Percentiles rank a stretch among this genome's conserved stretches.
phyloP scores from a whole-genome alignment of 129 eudicot species.

The Lactuca sativa region DNA sequence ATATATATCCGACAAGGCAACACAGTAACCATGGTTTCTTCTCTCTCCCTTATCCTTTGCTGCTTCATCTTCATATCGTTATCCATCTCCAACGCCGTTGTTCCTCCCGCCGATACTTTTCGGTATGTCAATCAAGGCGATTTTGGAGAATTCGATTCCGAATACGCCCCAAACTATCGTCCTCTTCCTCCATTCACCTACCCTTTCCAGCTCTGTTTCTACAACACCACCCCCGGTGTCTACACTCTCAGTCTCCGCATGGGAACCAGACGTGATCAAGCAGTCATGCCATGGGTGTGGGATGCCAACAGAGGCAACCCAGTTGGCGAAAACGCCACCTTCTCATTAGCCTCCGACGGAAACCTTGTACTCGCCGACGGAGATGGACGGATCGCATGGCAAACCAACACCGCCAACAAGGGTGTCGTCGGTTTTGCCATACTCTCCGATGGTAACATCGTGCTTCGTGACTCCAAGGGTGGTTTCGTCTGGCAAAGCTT shows the following conservation, averaged over 20 bases:
- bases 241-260: slow-evolving; percentile 40
- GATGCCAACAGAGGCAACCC: slow-evolving; percentile 51
- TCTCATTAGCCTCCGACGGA: slow-evolving; percentile 40
- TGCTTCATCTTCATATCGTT: slow-evolving; percentile 16
- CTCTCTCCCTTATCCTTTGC: slow-evolving; percentile 2
- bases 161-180: slow-evolving; percentile 38
- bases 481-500: slow-evolving; percentile 63
- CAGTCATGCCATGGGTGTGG: slow-evolving; percentile 56
- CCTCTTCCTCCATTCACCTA: neutral
- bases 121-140: slow-evolving; percentile 43
- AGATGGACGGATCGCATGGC: slow-evolving; percentile 51
- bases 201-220: slow-evolving; percentile 48
- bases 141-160: slow-evolving; percentile 33
- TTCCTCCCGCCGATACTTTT: slow-evolving; percentile 47
- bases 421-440: slow-evolving; percentile 43
- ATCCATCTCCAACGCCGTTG: slow-evolving; percentile 32
- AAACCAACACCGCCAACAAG: slow-evolving; percentile 47
- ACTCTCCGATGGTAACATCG: slow-evolving; percentile 41
- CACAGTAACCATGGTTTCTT: slow-evolving; percentile 11
- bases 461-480: slow-evolving; percentile 39
- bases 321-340: slow-evolving; percentile 47
- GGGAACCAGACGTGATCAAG: slow-evolving; percentile 15
- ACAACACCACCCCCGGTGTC: slow-evolving; percentile 53
- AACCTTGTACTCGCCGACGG: slow-evolving; percentile 44
- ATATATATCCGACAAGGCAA: slow-evolving; percentile 1